phyloP scores from a whole-genome alignment of 2,329 filamentous ascomycete genomes.

The Hypoxylon sp. region DNA sequence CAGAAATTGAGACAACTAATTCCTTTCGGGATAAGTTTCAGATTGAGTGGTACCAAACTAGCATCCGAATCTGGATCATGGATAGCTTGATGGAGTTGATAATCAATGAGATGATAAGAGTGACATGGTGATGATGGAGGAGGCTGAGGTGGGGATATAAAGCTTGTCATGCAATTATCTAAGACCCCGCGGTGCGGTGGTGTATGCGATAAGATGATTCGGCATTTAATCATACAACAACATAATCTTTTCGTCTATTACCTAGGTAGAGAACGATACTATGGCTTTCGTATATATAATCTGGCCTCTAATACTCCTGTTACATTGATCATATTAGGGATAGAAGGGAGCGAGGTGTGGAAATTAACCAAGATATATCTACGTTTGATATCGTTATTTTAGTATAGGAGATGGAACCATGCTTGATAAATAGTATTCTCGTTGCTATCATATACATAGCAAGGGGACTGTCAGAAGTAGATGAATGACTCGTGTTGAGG shows the following conservation, averaged over 20 bases:
- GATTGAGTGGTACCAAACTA: neutral
- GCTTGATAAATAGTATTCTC: neutral
- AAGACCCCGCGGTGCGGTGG: slow-evolving; percentile 2
- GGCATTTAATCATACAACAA: neutral
- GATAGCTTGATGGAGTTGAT: neutral
- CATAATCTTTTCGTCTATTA: neutral
- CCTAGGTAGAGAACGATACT: no score
- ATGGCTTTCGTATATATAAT: neutral
- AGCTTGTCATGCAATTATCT: neutral
- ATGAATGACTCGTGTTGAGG: slow-evolving; percentile 13
- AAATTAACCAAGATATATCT: neutral
- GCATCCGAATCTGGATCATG: neutral
- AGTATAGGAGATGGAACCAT: neutral
- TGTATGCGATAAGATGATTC: neutral
- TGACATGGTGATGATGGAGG: neutral
- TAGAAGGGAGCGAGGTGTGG: neutral
- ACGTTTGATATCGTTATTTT: neutral
- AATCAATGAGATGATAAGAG: neutral
- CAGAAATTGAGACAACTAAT: neutral
- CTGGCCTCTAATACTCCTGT: neutral
- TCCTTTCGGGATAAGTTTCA: neutral
- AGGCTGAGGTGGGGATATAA: slow-evolving; percentile 3
- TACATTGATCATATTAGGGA: neutral
- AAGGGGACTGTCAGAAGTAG: neutral
- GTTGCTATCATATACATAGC: neutral